Evolutionary conservation across 768 basidiomycete species (phyloP), one percentile per base, ranked within the genome.

Genomic region (Pleurotus citrinopileatus): DNA sequence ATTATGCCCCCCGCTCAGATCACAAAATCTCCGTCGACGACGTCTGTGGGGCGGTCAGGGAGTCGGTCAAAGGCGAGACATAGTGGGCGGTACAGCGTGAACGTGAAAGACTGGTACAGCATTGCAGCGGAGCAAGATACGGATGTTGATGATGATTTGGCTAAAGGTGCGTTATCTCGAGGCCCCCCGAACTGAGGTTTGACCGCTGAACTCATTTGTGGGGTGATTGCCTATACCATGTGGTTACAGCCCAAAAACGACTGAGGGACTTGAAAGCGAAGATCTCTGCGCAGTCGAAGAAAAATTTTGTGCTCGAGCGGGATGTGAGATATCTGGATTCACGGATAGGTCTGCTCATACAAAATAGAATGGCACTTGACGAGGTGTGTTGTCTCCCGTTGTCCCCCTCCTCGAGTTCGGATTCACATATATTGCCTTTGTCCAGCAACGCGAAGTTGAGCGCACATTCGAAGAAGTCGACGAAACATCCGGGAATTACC

Each of bases 41-140:
- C 26, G 28, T 47, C 48, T 36, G 34, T 37, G n/a, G 48, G 48
- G n/a, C 48, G 48, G 28, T 51, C 48, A 19, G 34, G 32, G 15
- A 37, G 48, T 51, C 34, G 48, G 13, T 32, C 34, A 37, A 51
- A 51, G 48, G 28, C 48, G 48, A 51, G 48, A 34, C 23, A 25
- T 20, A 51, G 48, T 25, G 48, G 48, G 10, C 15, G 48, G 29
- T 51, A 97, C 73, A 87, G 94, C 55, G 95, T 96, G 72, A 91
- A 88, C 69, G 94, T 97, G 37, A 97, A 90, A 47, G 92, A 91
- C 20, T 77, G 97, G 61, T 97, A 95, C 68, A 93, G 90, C 63
- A 94, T 98, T 87, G 95, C 94, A 8, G 95, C 95, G 27, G 95
- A 98, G 73, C 94, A 97, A 76, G 95, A 98, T 66, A 87, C 94